phyloP scores from a whole-genome alignment of 2,329 filamentous ascomycete species.

The Raffaelea deltoideospora region DNA sequence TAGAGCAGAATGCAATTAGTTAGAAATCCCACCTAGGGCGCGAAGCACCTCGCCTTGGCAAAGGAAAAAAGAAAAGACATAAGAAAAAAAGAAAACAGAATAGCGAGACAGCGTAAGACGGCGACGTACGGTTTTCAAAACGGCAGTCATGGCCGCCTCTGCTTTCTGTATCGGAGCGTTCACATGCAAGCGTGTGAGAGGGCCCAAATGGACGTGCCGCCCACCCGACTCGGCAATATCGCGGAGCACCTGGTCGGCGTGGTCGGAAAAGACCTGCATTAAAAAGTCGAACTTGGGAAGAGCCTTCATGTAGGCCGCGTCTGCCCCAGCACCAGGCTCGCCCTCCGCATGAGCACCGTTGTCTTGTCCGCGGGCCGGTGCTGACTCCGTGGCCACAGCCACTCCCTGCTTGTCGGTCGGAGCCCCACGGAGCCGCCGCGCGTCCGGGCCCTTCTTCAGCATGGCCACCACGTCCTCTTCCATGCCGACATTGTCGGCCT shows the following conservation, averaged over 20 bases:
- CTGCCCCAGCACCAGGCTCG: slow-evolving; percentile 10
- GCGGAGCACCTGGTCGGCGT: slow-evolving; percentile 47
- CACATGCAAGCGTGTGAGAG: slow-evolving; percentile 29
- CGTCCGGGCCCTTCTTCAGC: slow-evolving; percentile 2
- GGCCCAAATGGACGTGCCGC: slow-evolving; percentile 52
- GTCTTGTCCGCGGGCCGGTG: not conserved
- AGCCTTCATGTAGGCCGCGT: slow-evolving; percentile 30
- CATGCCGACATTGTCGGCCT: slow-evolving; percentile 2
- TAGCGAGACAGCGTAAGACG: not conserved
- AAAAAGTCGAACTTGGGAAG: slow-evolving; percentile 50
- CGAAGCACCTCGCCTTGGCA: no score
- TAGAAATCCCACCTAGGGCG: no score
- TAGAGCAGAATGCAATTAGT: not conserved
- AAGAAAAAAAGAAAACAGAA: not conserved
- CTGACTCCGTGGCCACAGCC: not conserved
- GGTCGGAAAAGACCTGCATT: slow-evolving; percentile 38
- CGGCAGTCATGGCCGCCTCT: slow-evolving; percentile 41
- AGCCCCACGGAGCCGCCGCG: no score
- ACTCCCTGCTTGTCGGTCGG: no score
- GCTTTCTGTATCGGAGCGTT: slow-evolving; percentile 29
- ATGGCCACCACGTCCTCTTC: slow-evolving; percentile 4
- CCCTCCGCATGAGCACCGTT: no score
- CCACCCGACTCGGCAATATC: slow-evolving; percentile 56
- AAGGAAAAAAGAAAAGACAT: not conserved
- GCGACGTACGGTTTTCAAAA: slow-evolving; percentile 15